phyloP scores from a whole-genome alignment of 345 rosid genomes.

The Erucastrum elatum region DNA sequence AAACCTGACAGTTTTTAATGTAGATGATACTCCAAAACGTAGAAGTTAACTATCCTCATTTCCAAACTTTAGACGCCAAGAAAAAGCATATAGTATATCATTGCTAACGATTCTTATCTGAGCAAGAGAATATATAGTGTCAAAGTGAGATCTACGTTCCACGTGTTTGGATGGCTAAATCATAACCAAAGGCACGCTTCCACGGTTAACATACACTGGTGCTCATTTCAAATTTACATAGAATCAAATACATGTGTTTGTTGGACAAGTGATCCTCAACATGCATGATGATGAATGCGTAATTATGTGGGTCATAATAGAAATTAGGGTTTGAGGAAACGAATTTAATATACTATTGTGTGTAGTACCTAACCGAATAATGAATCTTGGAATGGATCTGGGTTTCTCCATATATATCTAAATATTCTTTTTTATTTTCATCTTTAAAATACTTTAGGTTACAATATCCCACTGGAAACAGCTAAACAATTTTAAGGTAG shows the following conservation, averaged over 20 bases:
- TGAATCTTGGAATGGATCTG: background rate
- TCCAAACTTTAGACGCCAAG: background rate
- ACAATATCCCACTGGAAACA: background rate
- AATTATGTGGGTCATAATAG: background rate
- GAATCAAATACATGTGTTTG: background rate
- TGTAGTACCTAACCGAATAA: background rate
- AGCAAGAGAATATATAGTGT: background rate
- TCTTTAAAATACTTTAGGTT: slow-evolving; percentile 2
- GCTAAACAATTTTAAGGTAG: slow-evolving; percentile 12
- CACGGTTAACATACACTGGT: background rate
- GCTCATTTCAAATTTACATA: background rate
- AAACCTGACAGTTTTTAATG: background rate
- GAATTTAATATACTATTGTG: background rate
- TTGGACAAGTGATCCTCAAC: background rate
- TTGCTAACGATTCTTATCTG: background rate
- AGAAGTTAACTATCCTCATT: background rate
- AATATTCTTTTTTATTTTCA: background rate
- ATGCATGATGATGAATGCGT: background rate
- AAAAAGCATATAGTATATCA: background rate
- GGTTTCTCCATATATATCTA: background rate
- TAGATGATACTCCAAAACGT: background rate
- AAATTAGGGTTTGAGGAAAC: slow-evolving; percentile 13
- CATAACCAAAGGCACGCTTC: background rate
- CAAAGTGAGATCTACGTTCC: background rate
- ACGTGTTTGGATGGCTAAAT: background rate